Evolutionary conservation across 179 eudicot species (phyloP), one percentile per base, ranked within the genome.

Genomic region (Patellifolia procumbens): DNA sequence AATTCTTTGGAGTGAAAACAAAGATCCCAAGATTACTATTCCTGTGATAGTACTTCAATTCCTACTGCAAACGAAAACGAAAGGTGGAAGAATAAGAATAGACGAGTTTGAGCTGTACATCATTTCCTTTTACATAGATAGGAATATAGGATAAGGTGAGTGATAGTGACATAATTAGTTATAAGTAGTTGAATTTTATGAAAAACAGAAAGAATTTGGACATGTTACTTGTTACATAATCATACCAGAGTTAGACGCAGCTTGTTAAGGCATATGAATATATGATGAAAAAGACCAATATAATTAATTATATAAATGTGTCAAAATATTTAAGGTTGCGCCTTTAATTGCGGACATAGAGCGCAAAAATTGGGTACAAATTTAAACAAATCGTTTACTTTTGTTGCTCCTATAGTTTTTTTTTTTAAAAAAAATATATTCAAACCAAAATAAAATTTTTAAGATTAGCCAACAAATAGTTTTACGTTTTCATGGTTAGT

Each of bases 241-340:
- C 22, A 63, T 58, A 34, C 34, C 6, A 12, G 26, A 58, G 35
- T 11, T 28, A 58, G 34, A 34, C 17, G 34, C 63, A 58, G 7
- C 34, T 58, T 34, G 32, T 28, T 58, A 58, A 24, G 62, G 13
- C 24, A 58, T 1, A 26, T 1, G 24, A 22, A 15, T 56, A 24
- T 29, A 59, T 58, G 61, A 58, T 58, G 60, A 55, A 24, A 55
- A n/a, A 39, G 66, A 61, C 66, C 66, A 29, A 61, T 11, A 28
- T 26, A 28, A 24, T 5, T 20, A 22, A n/a, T n/a, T n/a, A n/a
- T n/a, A n/a, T n/a, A n/a, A n/a, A n/a, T n/a, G n/a, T n/a, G n/a
- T 6, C 32, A 3, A 29, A 63, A 17, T 34, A 43, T 63, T 35
- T 31, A 6, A 32, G 13, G 6, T 16, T 19, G 24, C 24, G 45